Conservation (phyloP, 1,284 basidiomycete genomes). For the Xanthoconium separans region DNA sequence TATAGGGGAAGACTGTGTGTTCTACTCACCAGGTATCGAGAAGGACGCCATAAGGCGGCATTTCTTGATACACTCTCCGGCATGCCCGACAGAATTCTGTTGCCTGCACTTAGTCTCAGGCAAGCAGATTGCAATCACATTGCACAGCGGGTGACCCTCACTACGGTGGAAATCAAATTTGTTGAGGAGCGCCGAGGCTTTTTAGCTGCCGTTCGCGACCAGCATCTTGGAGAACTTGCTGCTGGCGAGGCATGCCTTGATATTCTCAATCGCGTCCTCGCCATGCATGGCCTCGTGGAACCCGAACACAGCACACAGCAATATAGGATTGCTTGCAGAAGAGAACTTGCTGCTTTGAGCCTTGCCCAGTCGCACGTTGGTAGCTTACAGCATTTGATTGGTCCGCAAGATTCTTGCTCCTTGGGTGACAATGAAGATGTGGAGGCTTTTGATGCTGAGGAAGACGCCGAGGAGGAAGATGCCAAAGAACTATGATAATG, state of each 20-base stretch:
- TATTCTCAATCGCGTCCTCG: neutral
- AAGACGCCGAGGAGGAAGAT: too few relatives aligned
- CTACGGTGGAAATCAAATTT: neutral
- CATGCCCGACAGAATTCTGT: neutral
- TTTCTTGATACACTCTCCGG: neutral
- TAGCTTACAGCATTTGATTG: too few relatives aligned
- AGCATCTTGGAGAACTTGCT: neutral
- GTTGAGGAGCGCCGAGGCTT: neutral
- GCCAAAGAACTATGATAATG: too few relatives aligned
- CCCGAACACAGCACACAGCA: neutral
- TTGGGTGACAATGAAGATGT: too few relatives aligned
- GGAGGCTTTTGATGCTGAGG: too few relatives aligned
- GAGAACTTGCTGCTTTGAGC: too few relatives aligned
- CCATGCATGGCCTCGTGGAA: neutral
- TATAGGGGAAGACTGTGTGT: too few relatives aligned
- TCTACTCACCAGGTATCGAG: too few relatives aligned
- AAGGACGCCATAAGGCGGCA: too few relatives aligned
- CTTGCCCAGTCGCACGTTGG: too few relatives aligned
- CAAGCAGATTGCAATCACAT: neutral
- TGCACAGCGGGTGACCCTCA: neutral
- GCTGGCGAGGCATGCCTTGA: neutral
- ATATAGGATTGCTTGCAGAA: too few relatives aligned
- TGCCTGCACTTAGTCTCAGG: neutral
- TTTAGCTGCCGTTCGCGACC: neutral
- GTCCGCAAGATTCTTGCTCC: too few relatives aligned